Percentiles rank a stretch among this genome's conserved stretches.
phyloP scores from a whole-genome alignment of 1,284 basidiomycete genomes.

The Cerrena zonata region DNA sequence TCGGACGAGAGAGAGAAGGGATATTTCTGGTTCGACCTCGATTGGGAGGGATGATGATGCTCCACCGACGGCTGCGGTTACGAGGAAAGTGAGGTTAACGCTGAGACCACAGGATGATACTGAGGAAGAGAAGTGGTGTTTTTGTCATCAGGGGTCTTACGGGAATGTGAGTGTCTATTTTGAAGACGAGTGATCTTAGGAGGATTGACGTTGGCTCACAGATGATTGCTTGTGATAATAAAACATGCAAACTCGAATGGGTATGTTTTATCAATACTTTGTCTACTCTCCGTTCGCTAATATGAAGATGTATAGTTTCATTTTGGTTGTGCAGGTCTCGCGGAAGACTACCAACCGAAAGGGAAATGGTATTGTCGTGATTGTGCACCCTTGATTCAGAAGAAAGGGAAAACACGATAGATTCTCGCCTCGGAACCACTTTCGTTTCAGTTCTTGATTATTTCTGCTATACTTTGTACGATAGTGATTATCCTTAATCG shows the following conservation, averaged over 20 bases:
- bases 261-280: constrained; percentile 33
- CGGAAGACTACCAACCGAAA: background rate
- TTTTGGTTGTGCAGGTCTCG: constrained; percentile 1
- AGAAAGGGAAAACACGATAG: background rate
- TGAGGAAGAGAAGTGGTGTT: constrained; percentile 65
- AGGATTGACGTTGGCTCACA: no score
- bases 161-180: constrained; percentile 53
- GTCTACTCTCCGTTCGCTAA: background rate
- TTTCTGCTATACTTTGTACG: no score
- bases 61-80: background rate
- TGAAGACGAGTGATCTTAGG: no score
- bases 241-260: constrained; percentile 71
- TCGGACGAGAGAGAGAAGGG: background rate
- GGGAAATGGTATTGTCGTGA: constrained; percentile 4
- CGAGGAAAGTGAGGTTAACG: constrained; percentile 20
- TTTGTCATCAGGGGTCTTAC: constrained; percentile 69
- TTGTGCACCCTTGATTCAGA: background rate
- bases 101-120: constrained; percentile 32
- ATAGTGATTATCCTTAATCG: no score
- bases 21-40: no score
- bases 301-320: constrained; percentile 2
- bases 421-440: no score
- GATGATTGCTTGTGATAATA: constrained; percentile 82
- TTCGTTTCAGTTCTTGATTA: no score
- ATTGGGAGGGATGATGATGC: background rate